Conservation (phyloP, 2,329 filamentous ascomycete genomes). For the Blastomyces emzantsi region DNA sequence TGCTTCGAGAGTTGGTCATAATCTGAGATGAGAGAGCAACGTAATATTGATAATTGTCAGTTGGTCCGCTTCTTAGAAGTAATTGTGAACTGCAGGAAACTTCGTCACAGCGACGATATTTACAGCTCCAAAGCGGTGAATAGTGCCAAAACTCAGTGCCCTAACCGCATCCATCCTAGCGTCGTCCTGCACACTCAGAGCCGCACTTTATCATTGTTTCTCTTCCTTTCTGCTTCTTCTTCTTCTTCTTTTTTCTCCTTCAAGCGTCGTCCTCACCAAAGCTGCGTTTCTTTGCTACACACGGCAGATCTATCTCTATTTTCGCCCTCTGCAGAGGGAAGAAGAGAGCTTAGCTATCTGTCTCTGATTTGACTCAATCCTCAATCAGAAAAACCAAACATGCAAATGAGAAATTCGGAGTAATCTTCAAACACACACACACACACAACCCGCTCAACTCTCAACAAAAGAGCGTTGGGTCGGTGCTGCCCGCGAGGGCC, state of each 20-base stretch:
- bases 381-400: constrained; percentile 17
- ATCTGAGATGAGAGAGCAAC: too few species aligned
- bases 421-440: constrained; percentile 67
- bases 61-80: too few species aligned
- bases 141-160: background rate
- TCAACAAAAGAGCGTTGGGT: constrained; percentile 29
- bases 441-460: constrained; percentile 34
- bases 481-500: constrained; percentile 71
- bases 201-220: constrained; percentile 13
- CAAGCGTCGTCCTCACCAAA: constrained; percentile 79
- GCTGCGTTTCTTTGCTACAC: constrained; percentile 95
- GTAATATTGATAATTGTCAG: too few species aligned
- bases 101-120: too few species aligned
- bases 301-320: constrained; percentile 44
- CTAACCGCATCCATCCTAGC: background rate
- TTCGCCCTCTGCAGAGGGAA: background rate
- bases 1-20: too few species aligned
- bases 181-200: constrained; percentile 2
- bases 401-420: constrained; percentile 99
- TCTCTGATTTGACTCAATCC: background rate
- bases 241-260: constrained; percentile 37
- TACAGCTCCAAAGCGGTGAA: constrained; percentile 1
- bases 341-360: background rate
- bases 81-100: too few species aligned
- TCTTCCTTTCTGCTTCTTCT: constrained; percentile 13